Percentiles rank a stretch among this genome's conserved stretches.
Evolutionary conservation across 805 yeast species (phyloP).

Genomic region (Henningerozyma blattae): DNA sequence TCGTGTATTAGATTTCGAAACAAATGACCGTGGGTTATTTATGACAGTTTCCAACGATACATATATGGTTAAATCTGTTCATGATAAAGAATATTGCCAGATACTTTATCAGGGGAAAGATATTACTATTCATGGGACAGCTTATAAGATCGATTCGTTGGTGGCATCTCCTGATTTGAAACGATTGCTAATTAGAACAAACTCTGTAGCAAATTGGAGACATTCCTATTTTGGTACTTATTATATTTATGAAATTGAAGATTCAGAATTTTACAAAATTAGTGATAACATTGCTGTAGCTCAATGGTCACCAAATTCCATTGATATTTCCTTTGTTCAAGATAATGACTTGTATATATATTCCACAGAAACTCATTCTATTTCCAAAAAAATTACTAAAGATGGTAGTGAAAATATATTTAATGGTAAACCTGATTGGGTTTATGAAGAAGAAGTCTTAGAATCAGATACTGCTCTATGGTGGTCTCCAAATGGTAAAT

Average conservation of each 20-base stretch:
- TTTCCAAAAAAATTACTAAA: slow-evolving; percentile 39
- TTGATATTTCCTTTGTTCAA: slow-evolving; percentile 49
- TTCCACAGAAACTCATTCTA: slow-evolving; percentile 20
- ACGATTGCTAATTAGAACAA: slow-evolving; percentile 47
- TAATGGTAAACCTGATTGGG: slow-evolving; percentile 92
- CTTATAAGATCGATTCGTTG: slow-evolving; percentile 39
- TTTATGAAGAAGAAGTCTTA: slow-evolving; percentile 82
- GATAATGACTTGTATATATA: slow-evolving; percentile 60
- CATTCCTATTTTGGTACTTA: slow-evolving; percentile 35
- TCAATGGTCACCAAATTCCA: slow-evolving; percentile 65
- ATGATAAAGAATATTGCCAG: slow-evolving; percentile 27
- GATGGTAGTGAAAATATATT: slow-evolving; percentile 66
- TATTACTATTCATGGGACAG: slow-evolving; percentile 29
- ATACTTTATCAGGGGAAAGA: slow-evolving; percentile 38
- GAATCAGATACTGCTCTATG: slow-evolving; percentile 60
- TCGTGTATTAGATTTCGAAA: slow-evolving; percentile 32
- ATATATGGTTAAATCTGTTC: slow-evolving; percentile 44
- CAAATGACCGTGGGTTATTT: slow-evolving; percentile 56
- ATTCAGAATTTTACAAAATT: slow-evolving; percentile 15
- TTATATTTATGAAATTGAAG: slow-evolving; percentile 29
- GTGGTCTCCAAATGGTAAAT: slow-evolving; percentile 78
- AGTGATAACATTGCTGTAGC: slow-evolving; percentile 34
- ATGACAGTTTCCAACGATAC: slow-evolving; percentile 35
- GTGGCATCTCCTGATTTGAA: slow-evolving; percentile 57
- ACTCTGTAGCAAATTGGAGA: slow-evolving; percentile 48